These are phyloP conservation scores for Durusdinium trenchii DNA, from an alignment of 73 alveolate species.

Conservation along the genomic window DNA sequence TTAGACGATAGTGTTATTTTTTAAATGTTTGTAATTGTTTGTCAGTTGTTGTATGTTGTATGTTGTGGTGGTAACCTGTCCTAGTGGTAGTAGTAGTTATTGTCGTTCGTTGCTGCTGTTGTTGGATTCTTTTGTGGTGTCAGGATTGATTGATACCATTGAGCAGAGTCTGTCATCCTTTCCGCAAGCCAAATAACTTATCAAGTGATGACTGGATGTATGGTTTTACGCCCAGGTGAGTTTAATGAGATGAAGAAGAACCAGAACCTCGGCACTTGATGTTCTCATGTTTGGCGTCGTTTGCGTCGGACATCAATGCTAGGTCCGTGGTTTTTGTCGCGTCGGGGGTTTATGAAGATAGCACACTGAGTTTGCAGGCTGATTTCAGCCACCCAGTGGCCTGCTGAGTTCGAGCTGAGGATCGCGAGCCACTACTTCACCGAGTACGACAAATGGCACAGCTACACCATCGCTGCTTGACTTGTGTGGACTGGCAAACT, in stretches of 20 bases:
- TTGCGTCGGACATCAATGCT: not conserved
- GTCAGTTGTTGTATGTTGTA: not conserved
- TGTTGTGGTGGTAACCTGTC: not conserved
- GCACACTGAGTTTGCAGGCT: too few relatives aligned
- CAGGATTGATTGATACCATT: not conserved
- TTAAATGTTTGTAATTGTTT: too few relatives aligned
- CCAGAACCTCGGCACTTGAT: not conserved
- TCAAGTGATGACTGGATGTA: too few relatives aligned
- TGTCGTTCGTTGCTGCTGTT: not conserved
- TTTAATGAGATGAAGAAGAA: not conserved
- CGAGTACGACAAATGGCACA: slow-evolving; percentile 32
- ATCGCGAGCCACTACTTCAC: slow-evolving; percentile 16
- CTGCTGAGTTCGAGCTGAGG: not conserved
- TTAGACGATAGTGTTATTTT: too few relatives aligned
- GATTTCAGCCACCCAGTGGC: not conserved
- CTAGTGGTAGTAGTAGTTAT: not conserved
- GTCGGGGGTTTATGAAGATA: not conserved
- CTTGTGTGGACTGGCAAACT: too few relatives aligned
- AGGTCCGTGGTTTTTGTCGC: not conserved
- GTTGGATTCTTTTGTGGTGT: not conserved
- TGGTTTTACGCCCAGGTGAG: not conserved
- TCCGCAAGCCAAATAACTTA: too few relatives aligned
- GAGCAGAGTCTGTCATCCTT: not conserved
- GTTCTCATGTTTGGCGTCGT: not conserved
- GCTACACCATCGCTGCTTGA: slow-evolving; percentile 64